Evolutionary conservation across 2,329 filamentous ascomycete genomes (phyloP).

Genomic region (Mollisiaceae sp.): DNA sequence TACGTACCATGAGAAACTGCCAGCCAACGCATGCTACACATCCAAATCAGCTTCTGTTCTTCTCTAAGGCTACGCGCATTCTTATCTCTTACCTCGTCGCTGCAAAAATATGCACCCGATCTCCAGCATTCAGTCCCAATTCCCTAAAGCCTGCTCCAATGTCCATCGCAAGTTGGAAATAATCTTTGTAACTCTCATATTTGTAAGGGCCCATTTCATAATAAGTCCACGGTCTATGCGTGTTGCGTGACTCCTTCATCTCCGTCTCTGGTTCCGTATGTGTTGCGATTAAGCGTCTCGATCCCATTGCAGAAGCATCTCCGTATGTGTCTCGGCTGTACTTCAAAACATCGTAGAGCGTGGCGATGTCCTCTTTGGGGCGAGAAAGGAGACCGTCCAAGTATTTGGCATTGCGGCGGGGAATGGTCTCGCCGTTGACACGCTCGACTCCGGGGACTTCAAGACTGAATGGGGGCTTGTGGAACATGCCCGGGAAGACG

Average conservation of each 20-base stretch:
- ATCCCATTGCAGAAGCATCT: constrained; percentile 67
- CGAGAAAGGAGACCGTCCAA: constrained; percentile 22
- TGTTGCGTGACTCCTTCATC: constrained; percentile 69
- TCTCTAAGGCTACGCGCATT: not conserved
- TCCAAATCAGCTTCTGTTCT: not conserved
- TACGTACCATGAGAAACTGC: constrained; percentile 51
- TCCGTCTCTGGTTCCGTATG: constrained; percentile 85
- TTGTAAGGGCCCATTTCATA: constrained; percentile 81
- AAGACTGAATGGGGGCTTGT: constrained; percentile 61
- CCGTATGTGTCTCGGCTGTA: constrained; percentile 67
- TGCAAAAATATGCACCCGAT: constrained; percentile 79
- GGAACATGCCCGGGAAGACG: constrained; percentile 31
- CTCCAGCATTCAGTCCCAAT: constrained; percentile 68
- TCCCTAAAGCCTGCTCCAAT: constrained; percentile 73
- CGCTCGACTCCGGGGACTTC: constrained; percentile 62
- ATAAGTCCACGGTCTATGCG: constrained; percentile 81
- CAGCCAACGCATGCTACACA: constrained; percentile 49
- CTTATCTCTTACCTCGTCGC: constrained; percentile 57
- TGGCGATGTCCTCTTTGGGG: constrained; percentile 52
- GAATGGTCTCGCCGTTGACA: constrained; percentile 71
- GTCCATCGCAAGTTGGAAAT: constrained; percentile 69
- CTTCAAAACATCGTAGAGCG: constrained; percentile 72
- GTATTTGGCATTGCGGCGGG: constrained; percentile 51
- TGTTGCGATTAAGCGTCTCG: constrained; percentile 72
- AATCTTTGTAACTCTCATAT: constrained; percentile 78